A percentile compares a stretch with the other conserved stretches of the same genome.
Conservation (phyloP, 345 rosid species). For the Durio zibethinus region DNA sequence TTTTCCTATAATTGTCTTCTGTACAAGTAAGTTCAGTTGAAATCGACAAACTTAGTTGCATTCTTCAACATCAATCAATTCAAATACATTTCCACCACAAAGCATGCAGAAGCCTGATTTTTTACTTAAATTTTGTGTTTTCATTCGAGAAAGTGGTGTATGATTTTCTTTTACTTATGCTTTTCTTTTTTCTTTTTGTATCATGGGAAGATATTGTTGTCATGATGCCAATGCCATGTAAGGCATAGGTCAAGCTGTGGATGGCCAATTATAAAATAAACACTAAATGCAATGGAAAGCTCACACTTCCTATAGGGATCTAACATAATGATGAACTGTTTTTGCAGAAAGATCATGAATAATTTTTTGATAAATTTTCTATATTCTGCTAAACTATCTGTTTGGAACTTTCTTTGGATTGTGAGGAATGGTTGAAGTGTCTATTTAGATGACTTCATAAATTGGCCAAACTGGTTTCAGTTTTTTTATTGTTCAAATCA, state of each 20-base stretch:
- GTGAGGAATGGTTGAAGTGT: background rate
- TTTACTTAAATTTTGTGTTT: background rate
- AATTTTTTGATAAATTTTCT: too few species aligned
- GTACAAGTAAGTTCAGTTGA: background rate
- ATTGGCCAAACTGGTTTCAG: background rate
- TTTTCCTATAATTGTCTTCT: background rate
- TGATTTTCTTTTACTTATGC: background rate
- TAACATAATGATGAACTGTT: too few species aligned
- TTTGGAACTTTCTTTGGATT: background rate
- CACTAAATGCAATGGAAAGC: too few species aligned
- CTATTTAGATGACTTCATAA: background rate
- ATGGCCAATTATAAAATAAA: too few species aligned
- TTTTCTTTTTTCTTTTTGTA: background rate
- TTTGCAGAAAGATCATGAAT: background rate
- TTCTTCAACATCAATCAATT: constrained; percentile 17
- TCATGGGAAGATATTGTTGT: background rate
- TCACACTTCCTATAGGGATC: background rate
- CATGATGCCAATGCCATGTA: background rate
- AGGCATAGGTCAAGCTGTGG: too few species aligned
- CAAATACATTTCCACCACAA: background rate
- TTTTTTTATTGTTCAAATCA: background rate
- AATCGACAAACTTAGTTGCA: constrained; percentile 21
- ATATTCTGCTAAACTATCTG: too few species aligned
- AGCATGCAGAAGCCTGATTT: background rate
- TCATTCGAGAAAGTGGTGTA: background rate